phyloP scores from a whole-genome alignment of 2,329 filamentous ascomycete genomes.

The Monilinia fructicola region DNA sequence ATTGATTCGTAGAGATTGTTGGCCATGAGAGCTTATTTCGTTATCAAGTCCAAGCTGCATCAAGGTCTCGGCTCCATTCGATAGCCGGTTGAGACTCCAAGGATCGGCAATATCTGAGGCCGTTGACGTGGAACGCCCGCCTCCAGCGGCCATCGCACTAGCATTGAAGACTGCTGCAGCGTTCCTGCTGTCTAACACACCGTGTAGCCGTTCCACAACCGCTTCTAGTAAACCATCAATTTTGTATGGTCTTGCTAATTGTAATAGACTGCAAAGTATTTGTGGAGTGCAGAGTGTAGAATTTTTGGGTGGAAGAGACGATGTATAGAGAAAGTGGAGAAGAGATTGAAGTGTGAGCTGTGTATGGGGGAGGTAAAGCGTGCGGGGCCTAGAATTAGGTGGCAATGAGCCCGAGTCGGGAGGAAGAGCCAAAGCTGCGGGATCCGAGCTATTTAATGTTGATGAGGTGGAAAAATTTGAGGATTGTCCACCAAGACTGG shows the following conservation, averaged over 20 bases:
- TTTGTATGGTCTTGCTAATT: constrained; percentile 89
- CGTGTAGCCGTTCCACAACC: constrained; percentile 85
- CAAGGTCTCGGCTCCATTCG: constrained; percentile 22
- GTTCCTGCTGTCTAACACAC: constrained; percentile 86
- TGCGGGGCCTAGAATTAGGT: constrained; percentile 71
- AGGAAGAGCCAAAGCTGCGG: constrained; percentile 27
- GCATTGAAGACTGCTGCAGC: constrained; percentile 97
- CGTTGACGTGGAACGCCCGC: constrained; percentile 75
- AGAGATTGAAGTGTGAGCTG: constrained; percentile 85
- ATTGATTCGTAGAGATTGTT: constrained; percentile 49
- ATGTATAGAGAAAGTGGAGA: constrained; percentile 91
- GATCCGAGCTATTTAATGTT: constrained; percentile 43
- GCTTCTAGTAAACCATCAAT: constrained; percentile 91
- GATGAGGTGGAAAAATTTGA: constrained; percentile 51
- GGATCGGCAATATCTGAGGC: constrained; percentile 49
- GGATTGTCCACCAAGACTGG: constrained; percentile 53
- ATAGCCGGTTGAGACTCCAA: constrained; percentile 43
- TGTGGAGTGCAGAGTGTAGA: constrained; percentile 88
- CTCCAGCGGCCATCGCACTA: constrained; percentile 94
- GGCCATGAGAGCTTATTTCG: constrained; percentile 28
- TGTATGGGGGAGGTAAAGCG: constrained; percentile 91
- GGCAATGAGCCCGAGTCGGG: constrained; percentile 51
- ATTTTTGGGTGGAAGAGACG: constrained; percentile 72
- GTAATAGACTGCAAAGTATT: constrained; percentile 90
- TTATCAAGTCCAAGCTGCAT: constrained; percentile 30